These are phyloP conservation scores for Plasmodium ovale DNA, from an alignment of 169 alveolate genomes.

Conservation along the genomic window DNA sequence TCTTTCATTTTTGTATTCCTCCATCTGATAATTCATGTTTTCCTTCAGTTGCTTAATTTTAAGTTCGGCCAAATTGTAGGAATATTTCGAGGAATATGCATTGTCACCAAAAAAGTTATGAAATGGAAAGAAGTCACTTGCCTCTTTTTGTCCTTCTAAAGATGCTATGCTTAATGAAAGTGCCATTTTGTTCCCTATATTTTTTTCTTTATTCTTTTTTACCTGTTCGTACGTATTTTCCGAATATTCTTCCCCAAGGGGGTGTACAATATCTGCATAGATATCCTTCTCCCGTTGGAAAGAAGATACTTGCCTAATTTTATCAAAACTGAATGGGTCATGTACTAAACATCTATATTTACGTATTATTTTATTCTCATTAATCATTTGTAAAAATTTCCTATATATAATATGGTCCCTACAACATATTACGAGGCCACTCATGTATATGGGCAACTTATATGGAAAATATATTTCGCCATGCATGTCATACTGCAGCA, in stretches of 20 bases:
- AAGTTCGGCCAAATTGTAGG: constrained; percentile 7
- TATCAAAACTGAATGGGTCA: constrained; percentile 39
- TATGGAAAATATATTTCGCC: constrained; percentile 45
- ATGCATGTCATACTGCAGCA: constrained; percentile 16
- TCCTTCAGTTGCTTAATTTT: constrained; percentile 34
- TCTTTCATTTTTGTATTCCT: not conserved
- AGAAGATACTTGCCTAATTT: not conserved
- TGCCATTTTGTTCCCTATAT: not conserved
- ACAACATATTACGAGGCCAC: constrained; percentile 74
- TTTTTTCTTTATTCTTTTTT: not conserved
- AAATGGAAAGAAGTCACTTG: constrained; percentile 54
- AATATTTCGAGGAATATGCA: constrained; percentile 41
- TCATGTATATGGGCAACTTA: constrained; percentile 70
- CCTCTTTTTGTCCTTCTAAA: constrained; percentile 58
- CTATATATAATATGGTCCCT: constrained; percentile 39
- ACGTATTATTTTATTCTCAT: constrained; percentile 58
- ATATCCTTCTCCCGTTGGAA: not conserved
- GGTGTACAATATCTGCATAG: not conserved
- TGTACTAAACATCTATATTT: constrained; percentile 67
- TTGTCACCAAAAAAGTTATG: constrained; percentile 65
- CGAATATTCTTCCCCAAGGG: not conserved
- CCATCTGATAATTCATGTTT: not conserved
- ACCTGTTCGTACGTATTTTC: not conserved
- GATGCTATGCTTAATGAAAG: not conserved
- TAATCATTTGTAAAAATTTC: constrained; percentile 50